These are phyloP conservation scores for Teunomyces lycoperdinae DNA, from an alignment of 805 yeast genomes.

Conservation along the genomic window DNA sequence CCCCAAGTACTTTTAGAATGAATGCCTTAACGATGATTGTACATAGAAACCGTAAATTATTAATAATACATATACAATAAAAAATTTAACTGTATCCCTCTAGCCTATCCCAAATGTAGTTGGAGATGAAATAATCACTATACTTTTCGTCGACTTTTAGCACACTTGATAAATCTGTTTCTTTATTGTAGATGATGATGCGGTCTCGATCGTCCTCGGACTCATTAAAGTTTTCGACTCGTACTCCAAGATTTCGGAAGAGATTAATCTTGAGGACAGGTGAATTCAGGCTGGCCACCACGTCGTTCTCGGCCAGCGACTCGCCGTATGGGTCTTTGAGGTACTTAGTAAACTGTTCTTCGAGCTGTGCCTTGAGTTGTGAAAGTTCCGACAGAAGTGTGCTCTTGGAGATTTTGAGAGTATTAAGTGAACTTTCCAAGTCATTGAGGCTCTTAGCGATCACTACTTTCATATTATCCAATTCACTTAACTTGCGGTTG, in stretches of 20 bases:
- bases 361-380: slow-evolving; percentile 19
- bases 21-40: not conserved
- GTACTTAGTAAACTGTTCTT: slow-evolving; percentile 4
- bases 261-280: slow-evolving; percentile 54
- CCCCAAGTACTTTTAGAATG: slow-evolving; percentile 60
- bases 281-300: slow-evolving; percentile 39
- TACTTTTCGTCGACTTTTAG: slow-evolving; percentile 53
- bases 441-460: slow-evolving; percentile 53
- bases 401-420: slow-evolving; percentile 29
- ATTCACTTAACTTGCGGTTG: slow-evolving; percentile 24
- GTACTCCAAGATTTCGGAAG: slow-evolving; percentile 59
- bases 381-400: slow-evolving; percentile 37
- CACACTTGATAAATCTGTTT: slow-evolving; percentile 45
- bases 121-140: slow-evolving; percentile 67
- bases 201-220: slow-evolving; percentile 24
- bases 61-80: slow-evolving; percentile 1
- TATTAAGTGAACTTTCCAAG: slow-evolving; percentile 41
- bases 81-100: slow-evolving; percentile 11
- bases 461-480: slow-evolving; percentile 47
- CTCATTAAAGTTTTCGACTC: slow-evolving; percentile 32
- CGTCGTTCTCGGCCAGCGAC: slow-evolving; percentile 29
- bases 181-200: slow-evolving; percentile 49
- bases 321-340: slow-evolving; percentile 20
- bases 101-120: slow-evolving; percentile 74
- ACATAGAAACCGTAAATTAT: slow-evolving; percentile 5